These are phyloP conservation scores for Picochlorum sp. DNA, from an alignment of 139 green algal species.

Conservation along the genomic window DNA sequence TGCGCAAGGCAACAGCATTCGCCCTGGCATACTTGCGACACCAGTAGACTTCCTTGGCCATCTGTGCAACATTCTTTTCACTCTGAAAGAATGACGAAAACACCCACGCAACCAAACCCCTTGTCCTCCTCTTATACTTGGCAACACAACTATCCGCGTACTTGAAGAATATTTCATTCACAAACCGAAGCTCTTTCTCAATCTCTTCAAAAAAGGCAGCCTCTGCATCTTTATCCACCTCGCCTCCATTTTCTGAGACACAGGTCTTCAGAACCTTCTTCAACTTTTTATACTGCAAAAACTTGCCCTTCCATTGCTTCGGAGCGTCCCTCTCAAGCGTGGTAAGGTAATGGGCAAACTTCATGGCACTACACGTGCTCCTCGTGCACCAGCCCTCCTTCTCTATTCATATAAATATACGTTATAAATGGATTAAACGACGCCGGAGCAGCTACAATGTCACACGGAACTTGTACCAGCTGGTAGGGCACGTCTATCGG, in stretches of 20 bases:
- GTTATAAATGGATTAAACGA: too few species aligned
- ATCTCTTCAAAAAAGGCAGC: constrained; percentile 19
- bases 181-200: not conserved
- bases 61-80: not conserved
- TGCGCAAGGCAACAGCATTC: constrained; percentile 41
- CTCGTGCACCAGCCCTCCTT: not conserved
- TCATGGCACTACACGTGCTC: constrained; percentile 16
- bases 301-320: constrained; percentile 26
- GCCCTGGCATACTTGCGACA: constrained; percentile 34
- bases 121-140: constrained; percentile 3
- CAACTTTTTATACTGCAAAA: constrained; percentile 36
- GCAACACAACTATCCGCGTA: not conserved
- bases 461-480: too few species aligned
- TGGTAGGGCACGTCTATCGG: too few species aligned
- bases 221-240: not conserved
- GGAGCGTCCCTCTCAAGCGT: constrained; percentile 24
- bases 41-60: constrained; percentile 37
- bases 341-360: constrained; percentile 30
- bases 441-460: too few species aligned
- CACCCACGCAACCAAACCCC: not conserved
- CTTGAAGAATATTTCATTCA: constrained; percentile 10
- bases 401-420: too few species aligned
- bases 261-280: constrained; percentile 38
- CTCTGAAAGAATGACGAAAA: not conserved
- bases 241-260: not conserved